phyloP scores from a whole-genome alignment of 225 moss, liverwort and hornwort species.

The Asterella californica region DNA sequence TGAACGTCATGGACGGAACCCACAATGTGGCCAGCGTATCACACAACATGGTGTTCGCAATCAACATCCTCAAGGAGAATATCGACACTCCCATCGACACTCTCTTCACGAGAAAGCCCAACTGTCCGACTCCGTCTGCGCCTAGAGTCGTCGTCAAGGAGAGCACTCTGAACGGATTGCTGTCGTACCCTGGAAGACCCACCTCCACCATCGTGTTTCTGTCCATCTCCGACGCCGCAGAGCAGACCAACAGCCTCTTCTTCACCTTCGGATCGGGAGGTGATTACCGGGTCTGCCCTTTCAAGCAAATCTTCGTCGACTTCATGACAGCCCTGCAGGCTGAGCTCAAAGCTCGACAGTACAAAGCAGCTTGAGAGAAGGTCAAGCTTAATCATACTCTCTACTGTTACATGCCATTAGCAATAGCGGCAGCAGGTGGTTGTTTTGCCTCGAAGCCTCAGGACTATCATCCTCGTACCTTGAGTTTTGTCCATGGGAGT shows the following conservation, averaged over 20 bases:
- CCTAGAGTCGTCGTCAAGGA: conserved; percentile 15
- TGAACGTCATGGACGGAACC: conserved; percentile 12
- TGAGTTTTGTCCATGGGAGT: too few relatives aligned
- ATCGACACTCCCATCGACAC: conserved; percentile 24
- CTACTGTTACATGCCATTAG: too few relatives aligned
- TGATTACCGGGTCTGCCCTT: conserved; percentile 24
- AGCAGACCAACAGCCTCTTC: conserved; percentile 17
- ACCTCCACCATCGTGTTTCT: conserved; percentile 20
- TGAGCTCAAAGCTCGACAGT: conserved; percentile 16
- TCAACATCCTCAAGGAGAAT: conserved; percentile 22
- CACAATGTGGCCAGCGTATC: conserved; percentile 14
- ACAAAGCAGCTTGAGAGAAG: background rate
- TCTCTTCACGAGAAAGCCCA: conserved; percentile 27
- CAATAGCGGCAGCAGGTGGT: too few relatives aligned
- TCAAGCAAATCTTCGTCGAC: conserved; percentile 26
- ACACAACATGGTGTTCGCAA: conserved; percentile 6
- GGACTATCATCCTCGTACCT: too few relatives aligned
- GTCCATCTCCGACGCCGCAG: conserved; percentile 18
- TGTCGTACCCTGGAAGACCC: conserved; percentile 21
- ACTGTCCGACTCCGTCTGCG: conserved; percentile 22
- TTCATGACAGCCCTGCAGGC: conserved; percentile 29
- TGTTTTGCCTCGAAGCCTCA: background rate
- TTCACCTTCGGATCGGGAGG: conserved; percentile 28
- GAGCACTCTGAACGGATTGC: conserved; percentile 23
- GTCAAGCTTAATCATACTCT: background rate